These are phyloP conservation scores for Ceratobasidium theobromae DNA, from an alignment of 1,284 basidiomycete species.

Conservation along the genomic window DNA sequence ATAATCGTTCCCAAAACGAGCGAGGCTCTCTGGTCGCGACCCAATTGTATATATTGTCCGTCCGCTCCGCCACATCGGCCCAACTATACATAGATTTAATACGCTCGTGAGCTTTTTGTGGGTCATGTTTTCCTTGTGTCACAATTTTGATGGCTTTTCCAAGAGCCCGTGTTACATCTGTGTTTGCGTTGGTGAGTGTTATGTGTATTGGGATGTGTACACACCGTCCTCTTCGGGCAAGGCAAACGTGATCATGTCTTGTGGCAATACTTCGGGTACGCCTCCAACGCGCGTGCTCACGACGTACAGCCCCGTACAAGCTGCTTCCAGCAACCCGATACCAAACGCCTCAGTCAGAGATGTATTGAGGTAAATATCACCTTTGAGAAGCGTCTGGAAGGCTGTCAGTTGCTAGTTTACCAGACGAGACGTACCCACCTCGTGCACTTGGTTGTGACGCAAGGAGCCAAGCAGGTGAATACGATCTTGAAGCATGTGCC, in stretches of 20 bases:
- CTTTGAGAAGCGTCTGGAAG: slow-evolving; percentile 73
- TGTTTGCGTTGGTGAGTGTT: background rate
- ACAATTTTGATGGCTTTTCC: slow-evolving; percentile 78
- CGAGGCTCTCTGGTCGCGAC: slow-evolving; percentile 62
- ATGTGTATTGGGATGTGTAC: slow-evolving; percentile 34
- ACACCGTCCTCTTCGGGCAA: slow-evolving; percentile 79
- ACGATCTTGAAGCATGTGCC: slow-evolving; percentile 83
- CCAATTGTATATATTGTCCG: slow-evolving; percentile 78
- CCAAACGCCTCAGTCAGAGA: slow-evolving; percentile 97
- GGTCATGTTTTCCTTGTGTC: slow-evolving; percentile 70
- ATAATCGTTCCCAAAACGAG: slow-evolving; percentile 70
- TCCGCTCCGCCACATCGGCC: slow-evolving; percentile 76
- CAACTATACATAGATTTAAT: slow-evolving; percentile 87
- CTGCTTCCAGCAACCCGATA: slow-evolving; percentile 94
- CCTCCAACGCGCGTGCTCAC: slow-evolving; percentile 95
- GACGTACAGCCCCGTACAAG: slow-evolving; percentile 90
- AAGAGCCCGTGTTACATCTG: slow-evolving; percentile 85
- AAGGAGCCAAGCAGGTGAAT: slow-evolving; percentile 87
- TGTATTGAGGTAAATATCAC: slow-evolving; percentile 93
- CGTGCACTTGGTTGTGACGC: slow-evolving; percentile 75
- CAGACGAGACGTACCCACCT: slow-evolving; percentile 48
- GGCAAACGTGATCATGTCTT: slow-evolving; percentile 93
- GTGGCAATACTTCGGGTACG: slow-evolving; percentile 91
- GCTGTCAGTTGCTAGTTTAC: background rate
- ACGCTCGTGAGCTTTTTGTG: slow-evolving; percentile 72